Evolutionary conservation across 768 basidiomycete genomes (phyloP).

Genomic region (Collybia sp.): DNA sequence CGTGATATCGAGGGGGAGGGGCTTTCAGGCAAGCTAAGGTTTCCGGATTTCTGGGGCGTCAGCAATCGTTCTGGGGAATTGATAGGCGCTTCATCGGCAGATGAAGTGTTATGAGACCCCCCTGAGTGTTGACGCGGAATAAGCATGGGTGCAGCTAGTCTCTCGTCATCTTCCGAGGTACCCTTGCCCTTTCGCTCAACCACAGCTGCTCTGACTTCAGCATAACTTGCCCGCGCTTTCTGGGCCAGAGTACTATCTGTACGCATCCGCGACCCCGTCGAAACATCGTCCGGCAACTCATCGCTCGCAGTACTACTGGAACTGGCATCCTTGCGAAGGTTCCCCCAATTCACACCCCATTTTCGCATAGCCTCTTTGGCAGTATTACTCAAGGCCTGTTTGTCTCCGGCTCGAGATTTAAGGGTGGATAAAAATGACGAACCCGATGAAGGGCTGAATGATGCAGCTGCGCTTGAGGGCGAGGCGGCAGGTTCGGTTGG

Average conservation of each 20-base stretch:
- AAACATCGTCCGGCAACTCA: constrained; percentile 37
- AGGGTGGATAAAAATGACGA: constrained; percentile 74
- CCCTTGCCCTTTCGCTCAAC: constrained; percentile 56
- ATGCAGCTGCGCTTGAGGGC: constrained; percentile 21
- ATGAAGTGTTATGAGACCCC: constrained; percentile 11
- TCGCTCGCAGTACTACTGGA: constrained; percentile 26
- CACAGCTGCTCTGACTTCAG: constrained; percentile 74
- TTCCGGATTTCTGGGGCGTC: constrained; percentile 15
- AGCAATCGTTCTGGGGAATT: constrained; percentile 14
- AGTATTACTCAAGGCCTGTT: constrained; percentile 78
- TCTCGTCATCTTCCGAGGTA: constrained; percentile 13
- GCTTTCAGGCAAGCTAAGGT: constrained; percentile 11
- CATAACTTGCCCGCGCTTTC: constrained; percentile 55
- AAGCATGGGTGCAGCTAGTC: constrained; percentile 15
- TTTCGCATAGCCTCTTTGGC: constrained; percentile 90
- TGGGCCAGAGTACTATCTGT: constrained; percentile 27
- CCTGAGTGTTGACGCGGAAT: constrained; percentile 11
- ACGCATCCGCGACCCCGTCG: constrained; percentile 27
- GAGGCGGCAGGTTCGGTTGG: constrained; percentile 19
- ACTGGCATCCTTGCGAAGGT: constrained; percentile 47
- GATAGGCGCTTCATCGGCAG: constrained; percentile 7
- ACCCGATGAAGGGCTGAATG: constrained; percentile 36
- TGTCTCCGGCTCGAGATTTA: constrained; percentile 75
- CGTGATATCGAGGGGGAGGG: constrained; percentile 31
- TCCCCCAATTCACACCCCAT: constrained; percentile 84